Evolutionary conservation across 2,329 filamentous ascomycete species (phyloP), one percentile per base, ranked within the genome.

Genomic region (Xylaria sp.): DNA sequence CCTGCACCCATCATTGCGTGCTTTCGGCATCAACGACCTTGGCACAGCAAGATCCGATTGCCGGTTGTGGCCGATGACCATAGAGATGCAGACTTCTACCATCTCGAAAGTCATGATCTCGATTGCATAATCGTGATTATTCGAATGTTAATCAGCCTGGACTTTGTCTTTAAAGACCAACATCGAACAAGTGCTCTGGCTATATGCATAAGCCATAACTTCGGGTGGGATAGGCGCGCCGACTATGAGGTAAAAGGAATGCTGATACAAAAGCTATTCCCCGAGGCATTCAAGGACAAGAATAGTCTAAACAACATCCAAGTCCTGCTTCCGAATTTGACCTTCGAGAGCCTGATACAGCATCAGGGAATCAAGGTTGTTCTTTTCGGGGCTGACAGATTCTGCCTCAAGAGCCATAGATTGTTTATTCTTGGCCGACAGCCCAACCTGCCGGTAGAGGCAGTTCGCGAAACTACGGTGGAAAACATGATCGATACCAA

Each of bases 31-130:
- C 52, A 46, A 21, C 25, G 43, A 4, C 53, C 53, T 6, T 56
- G 53, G 53, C 43, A 56, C 17, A 40, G 53, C 33, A 56, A 47
- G 31, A 48, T 56, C 7, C 21, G 31, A 46, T 17, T 56, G 7
- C 43, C 53, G 1, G 21, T 31, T 7, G 21, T 29, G 23, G 31
- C n/a, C 6, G 33, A 56, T 4, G 1, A 15, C 8, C 10, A 3
- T n/a, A 9, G 13, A 19, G 41, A 19, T 2, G 3, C 4, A 7
- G 25, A 31, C 6, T 40, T 48, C 15, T 38, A 5, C 6, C 43
- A 56, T 23, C 33, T 56, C n/a, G 53, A 56, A 21, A 40, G 53
- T 11, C 23, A 56, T 7, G 53, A 56, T 47, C n/a, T 56, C 3
- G 53, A 56, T 40, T 47, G 41, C 23, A n/a, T 56, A 10, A 27